phyloP scores from a whole-genome alignment of 2,329 filamentous ascomycete species.

The Mariannaea sp. region DNA sequence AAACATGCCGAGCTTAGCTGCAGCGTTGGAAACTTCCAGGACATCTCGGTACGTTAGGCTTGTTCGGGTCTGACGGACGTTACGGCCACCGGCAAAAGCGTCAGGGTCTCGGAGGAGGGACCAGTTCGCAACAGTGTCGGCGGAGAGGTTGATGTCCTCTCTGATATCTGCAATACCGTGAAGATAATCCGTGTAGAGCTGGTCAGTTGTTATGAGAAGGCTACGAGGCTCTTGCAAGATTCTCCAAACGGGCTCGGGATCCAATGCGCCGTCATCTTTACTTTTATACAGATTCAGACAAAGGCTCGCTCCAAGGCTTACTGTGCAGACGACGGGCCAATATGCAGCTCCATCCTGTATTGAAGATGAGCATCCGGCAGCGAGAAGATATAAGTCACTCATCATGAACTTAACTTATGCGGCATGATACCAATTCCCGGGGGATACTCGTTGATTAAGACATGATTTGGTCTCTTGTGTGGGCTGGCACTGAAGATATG shows the following conservation, averaged over 20 bases:
- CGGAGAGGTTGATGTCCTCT: slow-evolving; percentile 67
- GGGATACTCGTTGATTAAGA: slow-evolving; percentile 90
- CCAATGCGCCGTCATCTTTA: slow-evolving; percentile 63
- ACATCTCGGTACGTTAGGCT: slow-evolving; percentile 89
- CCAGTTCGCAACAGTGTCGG: slow-evolving; percentile 74
- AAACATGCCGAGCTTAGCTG: slow-evolving; percentile 65
- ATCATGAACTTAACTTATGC: slow-evolving; percentile 66
- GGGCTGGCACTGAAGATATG: slow-evolving; percentile 67
- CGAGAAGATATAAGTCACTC: slow-evolving; percentile 15
- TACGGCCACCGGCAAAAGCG: slow-evolving; percentile 56
- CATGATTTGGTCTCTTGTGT: slow-evolving; percentile 82
- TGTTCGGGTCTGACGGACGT: slow-evolving; percentile 63
- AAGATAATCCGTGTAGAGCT: slow-evolving; percentile 71
- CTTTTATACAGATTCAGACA: slow-evolving; percentile 78
- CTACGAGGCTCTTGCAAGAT: slow-evolving; percentile 86
- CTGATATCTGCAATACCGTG: slow-evolving; percentile 74
- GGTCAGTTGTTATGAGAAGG: slow-evolving; percentile 71
- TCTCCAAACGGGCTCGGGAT: slow-evolving; percentile 54
- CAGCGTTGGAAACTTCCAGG: slow-evolving; percentile 75
- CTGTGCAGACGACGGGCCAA: slow-evolving; percentile 84
- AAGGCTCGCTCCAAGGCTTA: slow-evolving; percentile 78
- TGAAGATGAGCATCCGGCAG: slow-evolving; percentile 41
- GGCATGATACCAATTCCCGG: slow-evolving; percentile 95
- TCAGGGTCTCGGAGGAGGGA: slow-evolving; percentile 59
- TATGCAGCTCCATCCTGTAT: slow-evolving; percentile 79